A percentile compares a stretch with the other conserved stretches of the same genome.
phyloP scores from a whole-genome alignment of 2,329 filamentous ascomycete genomes.

The Onygenales sp. region DNA sequence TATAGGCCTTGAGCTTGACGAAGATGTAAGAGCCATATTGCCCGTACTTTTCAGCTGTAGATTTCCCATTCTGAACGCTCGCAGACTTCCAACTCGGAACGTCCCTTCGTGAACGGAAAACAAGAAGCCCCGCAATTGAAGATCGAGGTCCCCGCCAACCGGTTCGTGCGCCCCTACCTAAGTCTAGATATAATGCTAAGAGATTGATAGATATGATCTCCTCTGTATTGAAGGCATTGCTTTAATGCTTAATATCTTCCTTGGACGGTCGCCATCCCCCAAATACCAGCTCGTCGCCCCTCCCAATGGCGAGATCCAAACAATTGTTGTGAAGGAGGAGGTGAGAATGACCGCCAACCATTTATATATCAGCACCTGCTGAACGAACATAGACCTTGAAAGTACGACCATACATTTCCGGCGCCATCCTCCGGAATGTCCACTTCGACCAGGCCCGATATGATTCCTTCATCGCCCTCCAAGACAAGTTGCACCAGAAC shows the following conservation, averaged over 20 bases:
- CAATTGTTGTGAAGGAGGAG: constrained; percentile 66
- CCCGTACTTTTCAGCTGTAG: constrained; percentile 17
- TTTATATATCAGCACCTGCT: neutral
- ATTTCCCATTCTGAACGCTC: constrained; percentile 16
- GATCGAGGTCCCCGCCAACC: constrained; percentile 95
- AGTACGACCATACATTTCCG: constrained; percentile 81
- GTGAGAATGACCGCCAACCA: constrained; percentile 25
- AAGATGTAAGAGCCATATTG: constrained; percentile 51
- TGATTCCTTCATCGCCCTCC: constrained; percentile 92
- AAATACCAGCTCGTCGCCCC: constrained; percentile 70
- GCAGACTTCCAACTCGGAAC: constrained; percentile 61
- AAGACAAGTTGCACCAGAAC: constrained; percentile 97
- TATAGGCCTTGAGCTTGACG: constrained; percentile 79
- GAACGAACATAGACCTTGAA: constrained; percentile 50
- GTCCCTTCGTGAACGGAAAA: constrained; percentile 64
- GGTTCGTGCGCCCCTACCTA: constrained; percentile 43
- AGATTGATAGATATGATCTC: constrained; percentile 59
- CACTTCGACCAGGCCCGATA: constrained; percentile 87
- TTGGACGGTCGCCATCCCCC: constrained; percentile 63
- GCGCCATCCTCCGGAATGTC: constrained; percentile 80
- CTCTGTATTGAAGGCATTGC: constrained; percentile 96
- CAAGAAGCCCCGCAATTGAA: constrained; percentile 89
- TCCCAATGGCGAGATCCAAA: constrained; percentile 62
- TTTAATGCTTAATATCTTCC: constrained; percentile 92
- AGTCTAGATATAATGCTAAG: constrained; percentile 13